These are phyloP conservation scores for Pleurozium schreberi DNA, from an alignment of 225 moss, liverwort and hornwort species.

Conservation along the genomic window DNA sequence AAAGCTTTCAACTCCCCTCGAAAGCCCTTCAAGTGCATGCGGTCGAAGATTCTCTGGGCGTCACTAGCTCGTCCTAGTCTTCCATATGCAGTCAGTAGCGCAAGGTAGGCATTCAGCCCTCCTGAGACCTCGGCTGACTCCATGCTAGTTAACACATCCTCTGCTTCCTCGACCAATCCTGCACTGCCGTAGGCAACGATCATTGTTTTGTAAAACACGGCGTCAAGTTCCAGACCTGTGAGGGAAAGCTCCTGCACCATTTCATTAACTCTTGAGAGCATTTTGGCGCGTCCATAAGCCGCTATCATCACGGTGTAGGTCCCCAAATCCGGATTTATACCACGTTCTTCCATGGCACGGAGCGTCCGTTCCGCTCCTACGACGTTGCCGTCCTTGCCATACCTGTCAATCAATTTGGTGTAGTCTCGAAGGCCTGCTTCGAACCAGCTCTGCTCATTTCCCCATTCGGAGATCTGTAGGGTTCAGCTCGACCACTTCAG, in stretches of 20 bases:
- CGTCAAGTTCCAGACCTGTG: conserved; percentile 54
- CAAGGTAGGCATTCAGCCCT: conserved; percentile 42
- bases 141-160: conserved; percentile 54
- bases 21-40: conserved; percentile 65
- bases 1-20: conserved; percentile 52
- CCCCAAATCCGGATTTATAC: conserved; percentile 32
- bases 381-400: conserved; percentile 56
- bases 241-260: conserved; percentile 36
- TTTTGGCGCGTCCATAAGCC: conserved; percentile 53
- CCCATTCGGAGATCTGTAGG: conserved; percentile 74
- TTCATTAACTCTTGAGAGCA: conserved; percentile 45
- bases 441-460: conserved; percentile 62
- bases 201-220: conserved; percentile 60
- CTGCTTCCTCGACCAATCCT: conserved; percentile 55
- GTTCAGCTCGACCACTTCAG: not conserved
- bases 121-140: conserved; percentile 29
- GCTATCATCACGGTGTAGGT: conserved; percentile 58
- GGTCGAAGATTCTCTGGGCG: conserved; percentile 69
- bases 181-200: conserved; percentile 65
- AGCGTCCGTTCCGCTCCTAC: conserved; percentile 46
- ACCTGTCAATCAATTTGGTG: conserved; percentile 75
- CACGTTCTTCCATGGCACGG: conserved; percentile 41
- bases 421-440: conserved; percentile 66
- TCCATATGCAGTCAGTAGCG: conserved; percentile 66
- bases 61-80: conserved; percentile 45